phyloP scores from a whole-genome alignment of 257 asterid species.

The Oldenlandia corymbosa region DNA sequence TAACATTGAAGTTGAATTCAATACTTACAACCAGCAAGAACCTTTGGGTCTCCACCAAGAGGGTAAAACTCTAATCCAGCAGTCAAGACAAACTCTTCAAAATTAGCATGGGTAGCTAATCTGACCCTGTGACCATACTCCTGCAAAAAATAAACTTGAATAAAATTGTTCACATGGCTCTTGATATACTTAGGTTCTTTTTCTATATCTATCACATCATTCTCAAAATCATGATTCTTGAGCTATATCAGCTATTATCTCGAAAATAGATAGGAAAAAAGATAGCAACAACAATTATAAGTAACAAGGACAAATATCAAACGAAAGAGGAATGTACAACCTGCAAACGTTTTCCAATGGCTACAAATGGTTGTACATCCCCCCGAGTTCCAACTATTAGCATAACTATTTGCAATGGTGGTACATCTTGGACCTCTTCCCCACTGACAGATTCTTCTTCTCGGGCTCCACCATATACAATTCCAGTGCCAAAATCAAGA shows the following conservation, averaged over 20 bases:
- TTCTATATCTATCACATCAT: background rate
- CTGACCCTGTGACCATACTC: constrained; percentile 83
- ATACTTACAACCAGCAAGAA: constrained; percentile 83
- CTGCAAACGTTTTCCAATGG: constrained; percentile 81
- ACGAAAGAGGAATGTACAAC: constrained; percentile 19
- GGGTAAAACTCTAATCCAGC: constrained; percentile 89
- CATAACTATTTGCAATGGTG: constrained; percentile 78
- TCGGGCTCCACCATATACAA: constrained; percentile 28
- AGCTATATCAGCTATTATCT: background rate
- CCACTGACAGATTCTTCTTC: constrained; percentile 25
- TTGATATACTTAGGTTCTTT: background rate
- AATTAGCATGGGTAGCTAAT: constrained; percentile 78
- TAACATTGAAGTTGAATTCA: background rate
- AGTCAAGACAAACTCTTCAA: constrained; percentile 64
- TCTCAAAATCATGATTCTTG: background rate
- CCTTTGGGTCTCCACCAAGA: constrained; percentile 91
- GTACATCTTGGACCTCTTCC: constrained; percentile 36
- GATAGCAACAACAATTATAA: background rate
- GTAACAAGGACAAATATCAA: background rate
- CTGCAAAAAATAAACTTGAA: constrained; percentile 38
- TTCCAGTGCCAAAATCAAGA: constrained; percentile 44
- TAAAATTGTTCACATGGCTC: background rate
- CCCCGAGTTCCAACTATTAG: constrained; percentile 92
- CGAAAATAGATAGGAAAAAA: background rate
- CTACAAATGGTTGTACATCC: constrained; percentile 87